Percentiles rank a stretch among this genome's conserved stretches.
phyloP scores from a whole-genome alignment of 148 eudicot genomes.

The Fagopyrum esculentum region DNA sequence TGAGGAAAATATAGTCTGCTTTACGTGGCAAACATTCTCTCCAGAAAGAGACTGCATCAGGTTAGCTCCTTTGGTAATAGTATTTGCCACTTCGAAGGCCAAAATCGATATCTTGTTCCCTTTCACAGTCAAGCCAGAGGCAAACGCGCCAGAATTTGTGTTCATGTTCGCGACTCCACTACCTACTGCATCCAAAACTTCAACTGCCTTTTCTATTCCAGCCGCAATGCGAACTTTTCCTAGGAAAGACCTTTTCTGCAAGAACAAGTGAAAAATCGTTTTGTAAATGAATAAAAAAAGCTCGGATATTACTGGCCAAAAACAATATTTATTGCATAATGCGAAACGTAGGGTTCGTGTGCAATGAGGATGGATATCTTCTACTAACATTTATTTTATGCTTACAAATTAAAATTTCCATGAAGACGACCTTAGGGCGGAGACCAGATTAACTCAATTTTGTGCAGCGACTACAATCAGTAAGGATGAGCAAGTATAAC shows the following conservation, averaged over 20 bases:
- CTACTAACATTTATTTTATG: too few relatives aligned
- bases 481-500: neutral
- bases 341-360: neutral
- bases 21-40: slow-evolving; percentile 48
- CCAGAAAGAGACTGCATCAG: slow-evolving; percentile 77
- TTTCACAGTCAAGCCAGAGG: slow-evolving; percentile 50
- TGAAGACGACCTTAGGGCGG: neutral
- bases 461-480: neutral
- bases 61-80: slow-evolving; percentile 75
- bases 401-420: neutral
- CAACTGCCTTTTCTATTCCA: slow-evolving; percentile 81
- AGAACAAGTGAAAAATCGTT: neutral
- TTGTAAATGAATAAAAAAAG: neutral
- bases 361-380: too few relatives aligned
- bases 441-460: neutral
- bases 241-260: slow-evolving; percentile 40
- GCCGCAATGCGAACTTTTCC: slow-evolving; percentile 45
- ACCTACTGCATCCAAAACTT: slow-evolving; percentile 83
- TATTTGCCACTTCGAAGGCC: slow-evolving; percentile 96
- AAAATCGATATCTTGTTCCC: slow-evolving; percentile 71
- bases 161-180: slow-evolving; percentile 82
- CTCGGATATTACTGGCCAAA: neutral
- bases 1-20: slow-evolving; percentile 54
- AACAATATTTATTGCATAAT: neutral
- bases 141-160: slow-evolving; percentile 49